Conservation (phyloP, 2,329 filamentous ascomycete species). For the Metarhizium rileyi region DNA sequence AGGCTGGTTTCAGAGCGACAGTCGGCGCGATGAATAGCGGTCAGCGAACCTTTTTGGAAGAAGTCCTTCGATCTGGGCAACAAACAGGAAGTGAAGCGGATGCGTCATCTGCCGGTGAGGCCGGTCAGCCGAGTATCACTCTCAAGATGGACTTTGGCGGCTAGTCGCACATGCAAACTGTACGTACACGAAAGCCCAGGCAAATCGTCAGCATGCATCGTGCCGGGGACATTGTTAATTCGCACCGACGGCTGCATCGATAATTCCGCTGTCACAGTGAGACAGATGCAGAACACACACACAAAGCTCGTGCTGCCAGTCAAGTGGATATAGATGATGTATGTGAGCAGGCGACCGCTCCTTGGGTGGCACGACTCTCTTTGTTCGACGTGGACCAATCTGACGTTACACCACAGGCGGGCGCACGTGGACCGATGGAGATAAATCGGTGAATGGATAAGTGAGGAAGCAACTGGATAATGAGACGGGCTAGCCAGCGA, state of each 20-base stretch:
- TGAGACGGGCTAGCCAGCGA: neutral
- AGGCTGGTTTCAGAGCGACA: slow-evolving; percentile 61
- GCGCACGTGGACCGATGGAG: neutral
- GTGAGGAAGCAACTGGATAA: neutral
- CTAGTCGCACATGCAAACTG: slow-evolving; percentile 11
- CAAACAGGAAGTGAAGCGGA: slow-evolving; percentile 30
- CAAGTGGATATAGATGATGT: neutral
- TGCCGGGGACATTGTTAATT: neutral
- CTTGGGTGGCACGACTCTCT: neutral
- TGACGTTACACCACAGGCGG: neutral
- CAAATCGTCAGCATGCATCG: slow-evolving; percentile 1
- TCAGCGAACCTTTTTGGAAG: slow-evolving; percentile 70
- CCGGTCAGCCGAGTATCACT: slow-evolving; percentile 71
- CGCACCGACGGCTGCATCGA: neutral
- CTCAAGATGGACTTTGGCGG: slow-evolving; percentile 86
- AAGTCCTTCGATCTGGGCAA: slow-evolving; percentile 60
- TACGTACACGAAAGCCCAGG: neutral
- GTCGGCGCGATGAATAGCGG: slow-evolving; percentile 61
- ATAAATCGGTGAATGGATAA: neutral
- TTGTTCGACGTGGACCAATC: neutral
- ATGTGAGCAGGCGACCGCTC: neutral
- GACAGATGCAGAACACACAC: neutral
- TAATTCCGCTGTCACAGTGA: neutral
- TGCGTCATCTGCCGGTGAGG: slow-evolving; percentile 31
- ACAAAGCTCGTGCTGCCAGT: neutral